phyloP scores from a whole-genome alignment of 1,284 basidiomycete genomes.

The Phylloboletellus chloephorus region DNA sequence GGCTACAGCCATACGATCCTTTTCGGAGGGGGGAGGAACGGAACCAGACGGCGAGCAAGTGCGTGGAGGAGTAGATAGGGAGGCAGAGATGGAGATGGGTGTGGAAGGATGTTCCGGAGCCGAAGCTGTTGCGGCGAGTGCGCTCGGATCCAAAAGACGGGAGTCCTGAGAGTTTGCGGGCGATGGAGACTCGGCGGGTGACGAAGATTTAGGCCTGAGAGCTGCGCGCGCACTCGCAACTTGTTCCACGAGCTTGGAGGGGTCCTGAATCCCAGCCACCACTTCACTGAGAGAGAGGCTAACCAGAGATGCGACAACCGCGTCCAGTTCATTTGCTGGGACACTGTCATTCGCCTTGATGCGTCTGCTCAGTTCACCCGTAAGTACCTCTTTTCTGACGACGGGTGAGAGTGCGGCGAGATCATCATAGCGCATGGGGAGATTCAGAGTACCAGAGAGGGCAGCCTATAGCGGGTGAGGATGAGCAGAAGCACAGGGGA shows the following conservation, averaged over 20 bases:
- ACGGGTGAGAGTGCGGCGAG: conserved; percentile 74
- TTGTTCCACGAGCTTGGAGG: conserved; percentile 57
- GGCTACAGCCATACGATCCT: conserved; percentile 68
- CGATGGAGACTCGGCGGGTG: conserved; percentile 42
- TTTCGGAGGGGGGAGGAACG: conserved; percentile 63
- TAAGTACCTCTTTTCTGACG: conserved; percentile 77
- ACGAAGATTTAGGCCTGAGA: conserved; percentile 40
- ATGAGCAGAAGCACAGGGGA: background rate
- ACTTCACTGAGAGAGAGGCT: conserved; percentile 68
- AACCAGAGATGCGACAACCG: conserved; percentile 65
- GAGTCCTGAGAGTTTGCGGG: conserved; percentile 59
- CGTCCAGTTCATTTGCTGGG: conserved; percentile 50
- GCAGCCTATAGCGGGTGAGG: conserved; percentile 51
- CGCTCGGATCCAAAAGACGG: conserved; percentile 52
- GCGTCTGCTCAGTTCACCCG: conserved; percentile 73
- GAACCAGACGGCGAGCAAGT: conserved; percentile 78
- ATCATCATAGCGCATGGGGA: conserved; percentile 79
- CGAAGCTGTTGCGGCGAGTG: conserved; percentile 65
- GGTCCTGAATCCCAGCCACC: conserved; percentile 68
- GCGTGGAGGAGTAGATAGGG: conserved; percentile 68
- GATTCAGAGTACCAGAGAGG: conserved; percentile 65
- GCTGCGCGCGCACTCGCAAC: conserved; percentile 45
- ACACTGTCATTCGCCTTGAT: conserved; percentile 55
- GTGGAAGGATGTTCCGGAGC: conserved; percentile 80
- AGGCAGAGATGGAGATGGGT: conserved; percentile 68